Evolutionary conservation across 352 stramenopile genomes (phyloP), one percentile per base, ranked within the genome.

Genomic region (Phytophthora citricola): DNA sequence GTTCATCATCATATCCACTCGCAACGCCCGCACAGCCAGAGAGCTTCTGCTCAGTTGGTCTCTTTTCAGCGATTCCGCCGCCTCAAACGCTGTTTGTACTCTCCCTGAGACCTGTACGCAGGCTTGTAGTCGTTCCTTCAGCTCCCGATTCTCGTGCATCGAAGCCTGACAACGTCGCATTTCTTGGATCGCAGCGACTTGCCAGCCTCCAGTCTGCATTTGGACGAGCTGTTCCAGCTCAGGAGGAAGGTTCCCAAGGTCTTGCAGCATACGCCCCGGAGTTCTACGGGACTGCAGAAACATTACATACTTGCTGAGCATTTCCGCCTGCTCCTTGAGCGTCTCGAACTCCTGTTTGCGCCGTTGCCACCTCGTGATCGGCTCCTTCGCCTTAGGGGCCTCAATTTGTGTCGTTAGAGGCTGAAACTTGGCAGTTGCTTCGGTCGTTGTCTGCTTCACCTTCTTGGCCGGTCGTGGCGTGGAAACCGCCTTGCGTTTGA

Each of bases 281-380:
- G 58, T 24, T 1, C 49, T 26, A 8, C 39, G 51, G 0, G 36
- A 53, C 64, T 40, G 44, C 4, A 72, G 45, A 39, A 59, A 67
- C 15, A 43, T 4, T 6, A 51, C 58, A 26, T 64, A 64, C 17
- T 45, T 57, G 20, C 22, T 14, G 9, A 70, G 48, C 1, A 24
- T n/a, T 6, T 58, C 43, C 3, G 20, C 46, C 32, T 73, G 59
- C 12, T 61, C 32, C 14, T 60, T 58, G 3, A 73, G 66, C 36
- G 44, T 60, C 52, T 66, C 22, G 27, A 73, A 41, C 39, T 66
- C 59, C 20, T 41, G 53, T 53, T 73, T 73, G n/a, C 48, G 59
- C 7, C 68, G 68, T 12, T 69, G 27, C 63, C 63, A 73, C 10
- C 58, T 36, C 17, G 60, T 52, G 31, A 26, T 43, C 17, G 63